Percentiles rank a stretch among this genome's conserved stretches.
Conservation (phyloP, 2,329 filamentous ascomycete genomes). For the Talaromyces funiculosus region DNA sequence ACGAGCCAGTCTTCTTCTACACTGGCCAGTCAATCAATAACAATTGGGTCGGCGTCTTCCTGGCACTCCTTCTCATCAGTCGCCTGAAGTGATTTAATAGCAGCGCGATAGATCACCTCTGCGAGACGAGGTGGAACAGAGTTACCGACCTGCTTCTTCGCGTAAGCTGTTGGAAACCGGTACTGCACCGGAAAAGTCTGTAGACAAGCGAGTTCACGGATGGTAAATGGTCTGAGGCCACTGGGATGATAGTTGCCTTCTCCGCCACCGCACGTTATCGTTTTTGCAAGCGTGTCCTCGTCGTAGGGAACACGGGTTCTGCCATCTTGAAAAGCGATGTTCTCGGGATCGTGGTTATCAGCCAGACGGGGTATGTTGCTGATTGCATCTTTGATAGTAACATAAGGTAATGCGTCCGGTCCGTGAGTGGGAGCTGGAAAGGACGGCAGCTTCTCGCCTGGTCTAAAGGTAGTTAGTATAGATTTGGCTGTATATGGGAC, state of each 20-base stretch:
- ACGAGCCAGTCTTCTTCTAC: not conserved
- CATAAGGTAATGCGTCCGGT: conserved; percentile 27
- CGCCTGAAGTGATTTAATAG: conserved; percentile 32
- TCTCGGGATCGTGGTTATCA: conserved; percentile 38
- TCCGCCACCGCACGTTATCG: conserved; percentile 59
- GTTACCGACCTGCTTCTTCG: conserved; percentile 66
- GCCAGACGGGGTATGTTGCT: conserved; percentile 34
- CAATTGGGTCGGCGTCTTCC: not conserved
- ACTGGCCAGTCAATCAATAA: not conserved
- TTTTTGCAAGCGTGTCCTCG: conserved; percentile 47
- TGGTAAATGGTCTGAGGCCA: conserved; percentile 58
- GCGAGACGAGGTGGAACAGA: conserved; percentile 61
- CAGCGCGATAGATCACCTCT: conserved; percentile 33
- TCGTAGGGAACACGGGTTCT: conserved; percentile 39
- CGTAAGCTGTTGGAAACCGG: conserved; percentile 45
- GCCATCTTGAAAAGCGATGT: conserved; percentile 21
- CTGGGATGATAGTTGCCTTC: conserved; percentile 60
- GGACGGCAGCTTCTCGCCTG: conserved; percentile 63
- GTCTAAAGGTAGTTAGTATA: conserved; percentile 41
- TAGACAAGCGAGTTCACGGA: conserved; percentile 62
- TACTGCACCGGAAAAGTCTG: conserved; percentile 64
- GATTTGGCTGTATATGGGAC: too few relatives aligned
- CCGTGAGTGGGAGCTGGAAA: conserved; percentile 61
- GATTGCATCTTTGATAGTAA: conserved; percentile 42
- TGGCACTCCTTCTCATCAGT: conserved; percentile 26